phyloP scores from a whole-genome alignment of 2,329 filamentous ascomycete genomes.

The Pseudogymnoascus sp. region DNA sequence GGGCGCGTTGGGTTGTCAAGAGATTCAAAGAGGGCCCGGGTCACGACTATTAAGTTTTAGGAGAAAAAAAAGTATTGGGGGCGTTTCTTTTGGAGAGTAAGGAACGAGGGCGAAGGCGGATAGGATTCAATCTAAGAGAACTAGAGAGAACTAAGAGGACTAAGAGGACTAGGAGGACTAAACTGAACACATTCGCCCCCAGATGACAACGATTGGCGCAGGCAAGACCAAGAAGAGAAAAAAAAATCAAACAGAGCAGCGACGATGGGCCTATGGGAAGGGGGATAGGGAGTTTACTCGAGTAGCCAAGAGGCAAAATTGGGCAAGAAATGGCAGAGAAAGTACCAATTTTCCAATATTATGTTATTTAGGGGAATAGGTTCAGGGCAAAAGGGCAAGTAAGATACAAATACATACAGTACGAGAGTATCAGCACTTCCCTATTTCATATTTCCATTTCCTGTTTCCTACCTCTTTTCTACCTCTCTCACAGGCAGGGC shows the following conservation, averaged over 20 bases:
- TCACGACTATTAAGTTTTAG: slow-evolving; percentile 9
- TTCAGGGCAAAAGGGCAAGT: neutral
- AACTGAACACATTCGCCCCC: neutral
- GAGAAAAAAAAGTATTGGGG: neutral
- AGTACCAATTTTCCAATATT: neutral
- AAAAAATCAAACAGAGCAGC: neutral
- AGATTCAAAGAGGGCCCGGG: slow-evolving; percentile 7
- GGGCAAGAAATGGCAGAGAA: neutral
- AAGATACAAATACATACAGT: neutral
- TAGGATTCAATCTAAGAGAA: slow-evolving; percentile 1
- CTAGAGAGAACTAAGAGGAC: neutral
- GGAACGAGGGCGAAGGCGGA: neutral
- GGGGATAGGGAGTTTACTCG: slow-evolving; percentile 1
- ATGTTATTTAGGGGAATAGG: neutral
- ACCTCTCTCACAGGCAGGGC: neutral
- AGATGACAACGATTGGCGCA: neutral
- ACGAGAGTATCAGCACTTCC: no score
- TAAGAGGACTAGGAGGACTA: neutral
- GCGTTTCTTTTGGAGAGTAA: neutral
- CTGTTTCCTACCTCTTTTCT: neutral
- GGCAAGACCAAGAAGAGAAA: slow-evolving; percentile 2
- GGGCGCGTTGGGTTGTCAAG: slow-evolving; percentile 11
- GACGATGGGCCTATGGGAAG: neutral
- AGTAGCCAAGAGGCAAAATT: slow-evolving; percentile 7
- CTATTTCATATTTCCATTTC: neutral